Conservation (phyloP, 768 basidiomycete species). For the Termitomyces sp. region DNA sequence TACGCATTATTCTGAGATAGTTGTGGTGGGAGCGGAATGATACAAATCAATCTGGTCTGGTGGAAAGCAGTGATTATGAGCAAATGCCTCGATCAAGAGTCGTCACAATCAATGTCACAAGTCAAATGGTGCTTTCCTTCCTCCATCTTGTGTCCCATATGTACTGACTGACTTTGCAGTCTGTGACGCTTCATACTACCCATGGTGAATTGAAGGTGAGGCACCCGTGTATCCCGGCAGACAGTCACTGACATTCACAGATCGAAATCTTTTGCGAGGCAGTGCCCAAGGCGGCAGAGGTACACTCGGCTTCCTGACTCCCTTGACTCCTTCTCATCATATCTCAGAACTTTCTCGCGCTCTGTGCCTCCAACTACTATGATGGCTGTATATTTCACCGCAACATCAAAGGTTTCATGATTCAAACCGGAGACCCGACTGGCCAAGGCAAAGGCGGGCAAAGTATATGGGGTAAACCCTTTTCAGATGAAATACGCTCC, state of each 20-base stretch:
- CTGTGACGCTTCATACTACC: conserved; percentile 92
- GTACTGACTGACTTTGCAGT: conserved; percentile 40
- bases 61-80: conserved; percentile 9
- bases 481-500: conserved; percentile 87
- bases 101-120: conserved; percentile 19
- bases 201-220: conserved; percentile 90
- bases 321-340: conserved; percentile 8
- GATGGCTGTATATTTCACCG: conserved; percentile 85
- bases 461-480: conserved; percentile 92
- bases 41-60: conserved; percentile 15
- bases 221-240: background rate
- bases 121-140: conserved; percentile 15
- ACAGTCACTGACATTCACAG: conserved; percentile 33
- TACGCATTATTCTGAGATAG: conserved; percentile 39
- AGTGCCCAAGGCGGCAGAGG: conserved; percentile 92
- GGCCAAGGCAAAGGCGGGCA: conserved; percentile 96
- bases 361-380: conserved; percentile 88
- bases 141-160: conserved; percentile 5
- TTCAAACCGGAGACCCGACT: conserved; percentile 86
- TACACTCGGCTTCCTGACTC: conserved; percentile 22
- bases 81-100: conserved; percentile 8
- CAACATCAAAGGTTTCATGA: conserved; percentile 96
- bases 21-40: conserved; percentile 19
- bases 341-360: conserved; percentile 85
- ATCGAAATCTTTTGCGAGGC: conserved; percentile 98